Evolutionary conservation across 2,329 filamentous ascomycete genomes (phyloP), one percentile per base, ranked within the genome.

Genomic region (Sporothrix pseudoabietina): DNA sequence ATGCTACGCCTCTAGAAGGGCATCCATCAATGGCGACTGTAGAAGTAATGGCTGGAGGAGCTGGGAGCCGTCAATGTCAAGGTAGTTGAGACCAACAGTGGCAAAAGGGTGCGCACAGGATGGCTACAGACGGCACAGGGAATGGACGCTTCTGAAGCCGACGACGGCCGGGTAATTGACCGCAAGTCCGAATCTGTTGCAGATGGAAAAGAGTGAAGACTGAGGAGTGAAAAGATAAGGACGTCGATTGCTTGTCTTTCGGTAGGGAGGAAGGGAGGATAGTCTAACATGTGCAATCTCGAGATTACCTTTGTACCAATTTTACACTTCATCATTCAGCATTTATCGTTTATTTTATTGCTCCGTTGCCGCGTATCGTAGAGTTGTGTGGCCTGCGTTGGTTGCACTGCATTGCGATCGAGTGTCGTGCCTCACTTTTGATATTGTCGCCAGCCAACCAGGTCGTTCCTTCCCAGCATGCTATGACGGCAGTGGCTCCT

Each of bases 401-500:
- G 65, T 52, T 52, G 44, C 65, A 32, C 44, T 47, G 63, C 26
- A 49, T 68, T 26, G 44, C 12, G 44, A 52, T 35, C 63, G 16
- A 52, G 63, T 68, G 44, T 54, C 47, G 44, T 55, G 66, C 16
- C 30, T 54, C 47, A n/a, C 16, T 54, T 16, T 22, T 1, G 57
- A 68, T 16, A 49, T 30, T 26, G 12, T 32, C 47, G 30, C 47
- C 14, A n/a, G 19, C 65, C 47, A 55, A 54, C 66, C 44, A 54
- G 30, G 47, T 26, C 30, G 44, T 44, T 52, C 44, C 16, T 35
- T n/a, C 65, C n/a, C n/a, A 22, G 35, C n/a, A 14, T 47, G 22
- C 41, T 44, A 16, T 65, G 61, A 47, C 61, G 61, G 39, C 39
- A 65, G n/a, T 65, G 61, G 61, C 61, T 30, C 35, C 19, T 2